Conservation (phyloP, 78 protist genomes). For the Capsaspora owczarzaki region DNA sequence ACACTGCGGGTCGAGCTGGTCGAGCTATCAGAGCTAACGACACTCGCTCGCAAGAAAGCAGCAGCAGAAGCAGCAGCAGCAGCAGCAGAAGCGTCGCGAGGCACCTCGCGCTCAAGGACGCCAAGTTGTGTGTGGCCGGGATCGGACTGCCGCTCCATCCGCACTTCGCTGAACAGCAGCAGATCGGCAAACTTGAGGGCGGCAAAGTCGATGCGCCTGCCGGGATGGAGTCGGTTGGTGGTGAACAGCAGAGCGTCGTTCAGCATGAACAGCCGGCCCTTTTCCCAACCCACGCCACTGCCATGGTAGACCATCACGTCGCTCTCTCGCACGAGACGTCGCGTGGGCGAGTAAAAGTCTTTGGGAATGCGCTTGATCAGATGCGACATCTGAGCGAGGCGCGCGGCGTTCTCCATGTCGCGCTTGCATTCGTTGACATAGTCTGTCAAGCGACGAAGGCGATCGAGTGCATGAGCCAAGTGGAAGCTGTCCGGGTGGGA, state of each 20-base stretch:
- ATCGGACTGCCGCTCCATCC: too few relatives aligned
- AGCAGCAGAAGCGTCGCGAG: too few relatives aligned
- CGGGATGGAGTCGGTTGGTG: too few relatives aligned
- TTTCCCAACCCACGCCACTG: background rate
- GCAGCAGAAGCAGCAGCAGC: too few relatives aligned
- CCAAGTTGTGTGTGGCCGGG: too few relatives aligned
- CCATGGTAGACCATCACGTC: background rate
- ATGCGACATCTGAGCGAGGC: background rate
- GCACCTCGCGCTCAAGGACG: too few relatives aligned
- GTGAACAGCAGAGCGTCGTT: background rate
- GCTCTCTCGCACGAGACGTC: background rate
- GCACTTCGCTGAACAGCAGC: too few relatives aligned
- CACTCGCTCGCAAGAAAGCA: too few relatives aligned
- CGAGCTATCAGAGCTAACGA: too few relatives aligned
- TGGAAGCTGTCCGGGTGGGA: background rate
- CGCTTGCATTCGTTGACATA: slow-evolving; percentile 2
- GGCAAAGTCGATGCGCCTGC: too few relatives aligned
- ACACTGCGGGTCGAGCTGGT: too few relatives aligned
- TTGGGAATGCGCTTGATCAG: background rate
- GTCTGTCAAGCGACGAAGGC: background rate
- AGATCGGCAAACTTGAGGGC: too few relatives aligned
- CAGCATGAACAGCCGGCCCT: background rate
- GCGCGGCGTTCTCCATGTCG: background rate
- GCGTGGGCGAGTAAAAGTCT: background rate
- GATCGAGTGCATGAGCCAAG: background rate